These are phyloP conservation scores for Psidium guajava DNA, from an alignment of 345 rosid species.

Conservation along the genomic window DNA sequence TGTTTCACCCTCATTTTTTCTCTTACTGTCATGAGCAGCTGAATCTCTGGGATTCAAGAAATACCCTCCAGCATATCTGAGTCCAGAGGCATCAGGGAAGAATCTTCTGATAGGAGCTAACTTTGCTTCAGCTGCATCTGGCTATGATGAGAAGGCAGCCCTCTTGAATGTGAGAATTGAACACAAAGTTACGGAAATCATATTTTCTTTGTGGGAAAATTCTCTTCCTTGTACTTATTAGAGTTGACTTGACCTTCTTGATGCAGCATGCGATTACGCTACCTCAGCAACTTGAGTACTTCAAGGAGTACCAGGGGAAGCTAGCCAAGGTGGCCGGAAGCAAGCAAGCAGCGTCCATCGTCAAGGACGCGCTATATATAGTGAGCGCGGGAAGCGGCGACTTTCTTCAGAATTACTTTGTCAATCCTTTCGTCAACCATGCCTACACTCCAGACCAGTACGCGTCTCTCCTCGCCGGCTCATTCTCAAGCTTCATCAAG, in stretches of 20 bases:
- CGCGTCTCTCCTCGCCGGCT: slow-evolving; percentile 39
- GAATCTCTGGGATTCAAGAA: slow-evolving; percentile 73
- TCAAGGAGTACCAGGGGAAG: slow-evolving; percentile 69
- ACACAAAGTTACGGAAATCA: neutral
- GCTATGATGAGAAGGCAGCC: slow-evolving; percentile 76
- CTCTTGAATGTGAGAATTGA: slow-evolving; percentile 25
- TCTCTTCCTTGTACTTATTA: neutral
- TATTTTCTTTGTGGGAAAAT: neutral
- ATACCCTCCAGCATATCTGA: slow-evolving; percentile 71
- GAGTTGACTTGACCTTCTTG: neutral
- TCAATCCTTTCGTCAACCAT: slow-evolving; percentile 59
- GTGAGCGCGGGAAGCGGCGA: slow-evolving; percentile 88
- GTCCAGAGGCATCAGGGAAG: slow-evolving; percentile 81
- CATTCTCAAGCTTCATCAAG: slow-evolving; percentile 52
- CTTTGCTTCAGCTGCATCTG: slow-evolving; percentile 93
- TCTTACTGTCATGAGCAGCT: slow-evolving; percentile 29
- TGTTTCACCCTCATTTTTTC: neutral
- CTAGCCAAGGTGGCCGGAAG: slow-evolving; percentile 56
- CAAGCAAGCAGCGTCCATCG: slow-evolving; percentile 39
- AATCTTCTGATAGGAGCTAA: slow-evolving; percentile 91
- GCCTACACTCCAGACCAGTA: slow-evolving; percentile 59
- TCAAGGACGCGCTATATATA: slow-evolving; percentile 48
- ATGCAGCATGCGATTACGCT: slow-evolving; percentile 80
- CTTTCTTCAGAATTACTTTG: slow-evolving; percentile 74
- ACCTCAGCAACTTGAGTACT: slow-evolving; percentile 61